Evolutionary conservation across 1,139 yeast species (phyloP), one percentile per base, ranked within the genome.

Genomic region (Groenewaldozyma auringiensis): DNA sequence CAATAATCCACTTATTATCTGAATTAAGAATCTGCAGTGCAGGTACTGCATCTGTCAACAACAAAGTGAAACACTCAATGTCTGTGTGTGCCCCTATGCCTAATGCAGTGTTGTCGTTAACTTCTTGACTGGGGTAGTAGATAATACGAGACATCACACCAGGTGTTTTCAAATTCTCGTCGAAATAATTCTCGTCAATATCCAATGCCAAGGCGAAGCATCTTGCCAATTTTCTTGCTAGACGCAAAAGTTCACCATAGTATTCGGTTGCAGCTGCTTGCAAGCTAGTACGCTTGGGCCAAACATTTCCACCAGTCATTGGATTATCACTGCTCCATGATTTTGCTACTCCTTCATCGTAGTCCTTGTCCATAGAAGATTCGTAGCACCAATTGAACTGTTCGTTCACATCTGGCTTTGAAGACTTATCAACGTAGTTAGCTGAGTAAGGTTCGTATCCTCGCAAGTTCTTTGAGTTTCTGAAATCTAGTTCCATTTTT

Each of bases 31-130:
- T 69, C 47, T 66, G 67, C 20, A 66, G 54, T 1, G 68, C 68
- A 21, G 60, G 59, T 4, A 54, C 55, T 25, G 60, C 47, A 36
- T 48, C 50, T 32, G 54, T 56, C 38, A 45, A 49, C 20, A 68
- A 56, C 47, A 67, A 56, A 0, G 71, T 67, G 37, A 67, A 50
- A 16, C 65, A 58, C 32, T 67, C 70, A 46, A 64, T 65, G 48
- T 68, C 72, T 3, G 69, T 65, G 50, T 68, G 72, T 1, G 70
- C 69, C 3, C 70, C 70, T 42, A 67, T 61, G 2, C 69, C 69
- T 4, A 49, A 35, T 55, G 59, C 9, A 14, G 22, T 22, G 17
- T 40, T 43, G 2, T 43, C 48, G 9, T 22, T 18, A 9, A 40
- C 35, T 18, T 53, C 56, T 29, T 53, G 57, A 3, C 57, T 53